Base-by-base conservation (phyloP, 495 filamentous ascomycete species). In the Collariella sp. region DNA sequence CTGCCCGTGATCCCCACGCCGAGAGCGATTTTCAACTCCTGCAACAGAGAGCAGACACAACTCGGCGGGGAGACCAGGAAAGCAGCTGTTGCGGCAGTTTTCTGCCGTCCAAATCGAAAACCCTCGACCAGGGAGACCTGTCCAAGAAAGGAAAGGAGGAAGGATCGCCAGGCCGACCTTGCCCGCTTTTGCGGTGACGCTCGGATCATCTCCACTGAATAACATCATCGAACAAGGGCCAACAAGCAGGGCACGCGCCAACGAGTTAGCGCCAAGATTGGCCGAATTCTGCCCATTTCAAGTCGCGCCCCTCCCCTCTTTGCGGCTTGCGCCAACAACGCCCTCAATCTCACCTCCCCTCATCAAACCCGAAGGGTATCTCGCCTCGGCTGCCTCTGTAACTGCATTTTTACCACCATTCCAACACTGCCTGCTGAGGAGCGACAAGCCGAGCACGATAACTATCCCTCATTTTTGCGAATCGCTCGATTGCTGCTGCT, bases 141-240 rank as follows among this genome's bases (percentile, higher is more conserved):
- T 33, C 24, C n/a, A 41, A 38, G 16, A 20, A 11, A 16, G 34
- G 46, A 22, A n/a, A 33, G 16, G 19, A 7, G 6, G 22, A 33
- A 20, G 23, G 15, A 5, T 31, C 12, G 36, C 26, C 35, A 39
- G 22, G 34, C 34, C 33, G 22, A 39, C 20, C 35, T 7, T 39
- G 20, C 33, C 20, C 19, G 12, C 10, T 13, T 20, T 49, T 43
- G 40, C 33, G 38, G 44, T 39, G 35, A 38, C 54, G 46, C 57
- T 56, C 46, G 46, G 59, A 61, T 58, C 54, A 61, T 54, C 54
- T 57, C 60, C 56, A 57, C 57, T 55, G 18, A 48, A 64, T 61
- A 61, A 54, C 63, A 66, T 64, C 64, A 66, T 66, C 55, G 64
- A 52, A 56, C 62, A 48, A 64, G 59, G 59, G 51, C 51, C 43